Base-by-base conservation (phyloP, 768 basidiomycete genomes). In the Termitomyces sp. region DNA sequence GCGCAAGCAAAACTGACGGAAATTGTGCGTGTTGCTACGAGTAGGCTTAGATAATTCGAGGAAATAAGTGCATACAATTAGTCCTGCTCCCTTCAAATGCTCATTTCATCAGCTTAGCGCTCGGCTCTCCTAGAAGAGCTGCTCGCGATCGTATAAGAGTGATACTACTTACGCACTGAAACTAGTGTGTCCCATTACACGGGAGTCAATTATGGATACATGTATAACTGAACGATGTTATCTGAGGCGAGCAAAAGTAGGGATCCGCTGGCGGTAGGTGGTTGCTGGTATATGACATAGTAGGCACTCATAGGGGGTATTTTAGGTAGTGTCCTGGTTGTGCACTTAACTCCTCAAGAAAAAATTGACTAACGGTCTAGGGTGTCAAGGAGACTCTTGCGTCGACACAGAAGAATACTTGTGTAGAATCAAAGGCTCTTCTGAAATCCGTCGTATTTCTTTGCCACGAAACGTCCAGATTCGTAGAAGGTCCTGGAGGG, bases 381-480 rank as follows among this genome's bases (percentile, higher is more conserved):
- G 37, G n/a, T 26, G 20, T 56, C 51, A 49, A 22, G 29, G 12
- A 41, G 47, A 56, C 4, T 51, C 54, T 2, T 51, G 45, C 0
- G 55, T 59, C 34, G 54, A 55, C 9, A 55, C 52, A n/a, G 58
- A 48, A 34, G 56, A 52, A 57, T 57, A 52, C 28, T 57, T 59
- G 29, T 60, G 55, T 20, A 57, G n/a, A n/a, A 57, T 5, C n/a
- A 54, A 45, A 12, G 41, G 42, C 42, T 57, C 36, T 51, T 57
- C 49, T 51, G 18, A 9, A 33, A 42, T 46, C n/a, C 16, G 49
- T 28, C 18, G 33, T 33, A 16, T 48, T 18, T 48, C 26, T 31
- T 37, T 46, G 18, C 62, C 31, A 46, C 41, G 50, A 41, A 55
- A 61, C 20, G 49, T 61, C 57, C 62, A 63, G 20, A 58, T 37